A percentile compares a stretch with the other conserved stretches of the same genome.
phyloP scores from a whole-genome alignment of 345 rosid species.

The Abelmoschus esculentus region DNA sequence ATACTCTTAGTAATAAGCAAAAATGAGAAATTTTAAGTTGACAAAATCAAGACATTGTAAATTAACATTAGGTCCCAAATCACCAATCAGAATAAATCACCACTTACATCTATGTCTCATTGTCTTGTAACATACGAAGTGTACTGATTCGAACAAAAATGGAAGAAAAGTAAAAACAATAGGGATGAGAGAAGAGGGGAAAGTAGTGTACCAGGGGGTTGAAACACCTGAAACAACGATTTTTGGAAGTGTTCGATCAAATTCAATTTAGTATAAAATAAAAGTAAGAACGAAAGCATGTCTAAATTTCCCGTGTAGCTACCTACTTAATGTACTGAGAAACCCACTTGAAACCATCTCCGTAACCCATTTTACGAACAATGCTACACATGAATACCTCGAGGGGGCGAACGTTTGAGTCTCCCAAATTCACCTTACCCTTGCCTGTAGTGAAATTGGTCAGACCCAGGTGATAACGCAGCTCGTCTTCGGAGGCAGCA shows the following conservation, averaged over 20 bases:
- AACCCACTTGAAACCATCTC: slow-evolving; percentile 71
- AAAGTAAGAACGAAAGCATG: slow-evolving; percentile 10
- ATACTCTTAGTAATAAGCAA: background rate
- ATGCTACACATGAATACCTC: slow-evolving; percentile 74
- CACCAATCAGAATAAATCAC: background rate
- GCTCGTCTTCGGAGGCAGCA: slow-evolving; percentile 67
- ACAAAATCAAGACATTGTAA: background rate
- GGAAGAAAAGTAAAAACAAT: background rate
- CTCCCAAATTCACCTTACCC: slow-evolving; percentile 45
- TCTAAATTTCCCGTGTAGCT: slow-evolving; percentile 7
- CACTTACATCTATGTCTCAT: background rate
- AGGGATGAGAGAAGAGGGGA: background rate
- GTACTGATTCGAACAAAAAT: background rate
- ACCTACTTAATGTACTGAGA: slow-evolving; percentile 60
- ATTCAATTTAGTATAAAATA: slow-evolving; percentile 16
- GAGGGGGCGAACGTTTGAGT: slow-evolving; percentile 49
- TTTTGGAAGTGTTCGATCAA: slow-evolving; percentile 6
- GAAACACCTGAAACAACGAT: background rate
- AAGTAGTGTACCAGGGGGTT: background rate
- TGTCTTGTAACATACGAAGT: background rate
- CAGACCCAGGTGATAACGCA: slow-evolving; percentile 56
- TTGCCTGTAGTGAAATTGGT: slow-evolving; percentile 68
- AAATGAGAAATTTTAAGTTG: background rate
- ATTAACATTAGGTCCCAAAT: background rate
- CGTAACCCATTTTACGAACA: slow-evolving; percentile 70